These are phyloP conservation scores for Gaillardinia entomophila DNA, from an alignment of 805 yeast species.

Conservation along the genomic window DNA sequence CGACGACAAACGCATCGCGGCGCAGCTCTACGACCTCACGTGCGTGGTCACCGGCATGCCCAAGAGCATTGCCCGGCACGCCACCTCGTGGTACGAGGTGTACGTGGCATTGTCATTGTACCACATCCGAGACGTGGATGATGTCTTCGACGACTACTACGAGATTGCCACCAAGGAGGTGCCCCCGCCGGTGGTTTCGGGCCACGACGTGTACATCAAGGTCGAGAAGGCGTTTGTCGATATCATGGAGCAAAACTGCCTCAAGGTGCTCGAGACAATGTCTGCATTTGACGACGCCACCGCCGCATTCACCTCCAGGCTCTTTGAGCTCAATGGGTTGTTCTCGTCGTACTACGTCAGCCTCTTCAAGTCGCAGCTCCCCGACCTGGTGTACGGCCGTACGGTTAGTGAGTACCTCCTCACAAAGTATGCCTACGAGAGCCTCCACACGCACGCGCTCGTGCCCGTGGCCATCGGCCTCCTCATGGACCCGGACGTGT, in stretches of 20 bases:
- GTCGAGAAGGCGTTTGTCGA: slow-evolving; percentile 42
- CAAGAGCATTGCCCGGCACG: slow-evolving; percentile 44
- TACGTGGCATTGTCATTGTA: slow-evolving; percentile 50
- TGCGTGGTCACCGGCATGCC: slow-evolving; percentile 43
- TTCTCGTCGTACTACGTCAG: slow-evolving; percentile 33
- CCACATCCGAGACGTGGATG: slow-evolving; percentile 46
- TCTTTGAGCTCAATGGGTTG: slow-evolving; percentile 61
- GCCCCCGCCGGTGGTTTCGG: slow-evolving; percentile 27
- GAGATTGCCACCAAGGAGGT: slow-evolving; percentile 26
- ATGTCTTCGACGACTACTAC: slow-evolving; percentile 28
- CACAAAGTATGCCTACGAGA: slow-evolving; percentile 49
- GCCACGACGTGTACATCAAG: slow-evolving; percentile 19
- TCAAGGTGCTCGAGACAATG: slow-evolving; percentile 52
- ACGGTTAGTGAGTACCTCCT: slow-evolving; percentile 52
- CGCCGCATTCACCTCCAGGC: slow-evolving; percentile 54
- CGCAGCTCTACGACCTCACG: slow-evolving; percentile 37
- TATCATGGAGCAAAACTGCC: slow-evolving; percentile 49
- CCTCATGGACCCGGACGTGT: slow-evolving; percentile 32
- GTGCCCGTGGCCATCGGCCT: slow-evolving; percentile 71
- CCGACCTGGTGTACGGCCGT: slow-evolving; percentile 9
- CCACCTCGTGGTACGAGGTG: slow-evolving; percentile 67
- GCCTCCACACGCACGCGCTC: slow-evolving; percentile 45
- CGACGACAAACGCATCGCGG: background rate
- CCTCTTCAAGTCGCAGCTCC: slow-evolving; percentile 1
- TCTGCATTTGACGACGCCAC: slow-evolving; percentile 59